Evolutionary conservation across 805 yeast species (phyloP).

Genomic region (Candida takata): DNA sequence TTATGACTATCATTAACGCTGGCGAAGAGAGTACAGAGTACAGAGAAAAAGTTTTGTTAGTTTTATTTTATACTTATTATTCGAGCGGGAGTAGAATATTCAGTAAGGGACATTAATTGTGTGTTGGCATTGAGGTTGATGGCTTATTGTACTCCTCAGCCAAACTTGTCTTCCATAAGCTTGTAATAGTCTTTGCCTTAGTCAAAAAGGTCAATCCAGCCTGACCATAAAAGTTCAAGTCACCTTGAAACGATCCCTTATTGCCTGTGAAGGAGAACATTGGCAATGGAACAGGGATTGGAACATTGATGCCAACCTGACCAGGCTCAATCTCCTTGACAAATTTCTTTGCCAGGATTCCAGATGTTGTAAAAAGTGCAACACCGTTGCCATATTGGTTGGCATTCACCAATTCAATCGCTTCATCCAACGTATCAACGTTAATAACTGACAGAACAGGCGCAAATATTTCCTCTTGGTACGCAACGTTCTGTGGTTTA

Average conservation of each 20-base stretch:
- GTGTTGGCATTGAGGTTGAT: slow-evolving; percentile 64
- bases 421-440: slow-evolving; percentile 64
- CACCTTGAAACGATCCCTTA: slow-evolving; percentile 71
- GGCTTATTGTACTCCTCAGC: slow-evolving; percentile 44
- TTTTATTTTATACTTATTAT: not conserved
- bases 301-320: slow-evolving; percentile 72
- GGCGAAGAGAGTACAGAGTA: slow-evolving; percentile 1
- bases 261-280: slow-evolving; percentile 77
- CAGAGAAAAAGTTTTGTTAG: not conserved
- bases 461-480: slow-evolving; percentile 69
- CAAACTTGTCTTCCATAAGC: slow-evolving; percentile 54
- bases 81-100: not conserved
- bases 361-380: slow-evolving; percentile 62
- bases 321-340: slow-evolving; percentile 64
- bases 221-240: slow-evolving; percentile 73
- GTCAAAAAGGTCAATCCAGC: slow-evolving; percentile 69
- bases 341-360: slow-evolving; percentile 64
- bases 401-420: slow-evolving; percentile 54
- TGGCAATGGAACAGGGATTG: slow-evolving; percentile 76
- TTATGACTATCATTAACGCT: not conserved
- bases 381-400: slow-evolving; percentile 68
- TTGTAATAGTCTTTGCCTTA: slow-evolving; percentile 67
- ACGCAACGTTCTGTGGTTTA: slow-evolving; percentile 57
- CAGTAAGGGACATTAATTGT: slow-evolving; percentile 25
- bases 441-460: slow-evolving; percentile 62